These are phyloP conservation scores for Cercis canadensis DNA, from an alignment of 306 rosid species.

Conservation along the genomic window DNA sequence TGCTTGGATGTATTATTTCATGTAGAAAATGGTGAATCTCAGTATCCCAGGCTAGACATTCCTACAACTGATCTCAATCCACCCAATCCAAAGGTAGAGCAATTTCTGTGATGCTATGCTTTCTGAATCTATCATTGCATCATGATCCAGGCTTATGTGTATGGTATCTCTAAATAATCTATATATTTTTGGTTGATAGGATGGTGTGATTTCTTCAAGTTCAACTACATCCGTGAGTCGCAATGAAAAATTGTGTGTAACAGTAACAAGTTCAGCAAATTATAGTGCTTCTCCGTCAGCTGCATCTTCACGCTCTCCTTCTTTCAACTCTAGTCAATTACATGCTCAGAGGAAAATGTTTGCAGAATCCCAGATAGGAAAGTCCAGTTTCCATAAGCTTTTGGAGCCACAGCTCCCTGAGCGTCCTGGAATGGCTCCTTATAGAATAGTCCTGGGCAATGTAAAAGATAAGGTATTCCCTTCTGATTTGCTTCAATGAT, in stretches of 20 bases:
- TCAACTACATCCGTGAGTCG: slow-evolving; percentile 39
- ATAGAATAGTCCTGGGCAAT: slow-evolving; percentile 81
- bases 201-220: slow-evolving; percentile 47
- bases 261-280: slow-evolving; percentile 38
- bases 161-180: slow-evolving; percentile 26
- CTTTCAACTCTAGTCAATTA: slow-evolving; percentile 61
- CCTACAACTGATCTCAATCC: slow-evolving; percentile 60
- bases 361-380: slow-evolving; percentile 71
- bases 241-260: slow-evolving; percentile 31
- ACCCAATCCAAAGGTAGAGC: slow-evolving; percentile 64
- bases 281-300: slow-evolving; percentile 45
- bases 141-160: background rate
- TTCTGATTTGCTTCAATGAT: slow-evolving; percentile 29
- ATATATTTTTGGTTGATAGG: slow-evolving; percentile 44
- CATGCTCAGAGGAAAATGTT: slow-evolving; percentile 64
- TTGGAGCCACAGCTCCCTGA: slow-evolving; percentile 80
- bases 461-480: slow-evolving; percentile 79
- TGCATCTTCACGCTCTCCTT: slow-evolving; percentile 41
- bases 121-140: slow-evolving; percentile 26
- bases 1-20: slow-evolving; percentile 38
- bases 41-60: slow-evolving; percentile 65
- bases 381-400: slow-evolving; percentile 88
- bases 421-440: slow-evolving; percentile 80
- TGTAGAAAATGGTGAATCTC: slow-evolving; percentile 77
- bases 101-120: slow-evolving; percentile 29